phyloP scores from a whole-genome alignment of 2,329 filamentous ascomycete species.

The Pseudogymnoascus sp. region DNA sequence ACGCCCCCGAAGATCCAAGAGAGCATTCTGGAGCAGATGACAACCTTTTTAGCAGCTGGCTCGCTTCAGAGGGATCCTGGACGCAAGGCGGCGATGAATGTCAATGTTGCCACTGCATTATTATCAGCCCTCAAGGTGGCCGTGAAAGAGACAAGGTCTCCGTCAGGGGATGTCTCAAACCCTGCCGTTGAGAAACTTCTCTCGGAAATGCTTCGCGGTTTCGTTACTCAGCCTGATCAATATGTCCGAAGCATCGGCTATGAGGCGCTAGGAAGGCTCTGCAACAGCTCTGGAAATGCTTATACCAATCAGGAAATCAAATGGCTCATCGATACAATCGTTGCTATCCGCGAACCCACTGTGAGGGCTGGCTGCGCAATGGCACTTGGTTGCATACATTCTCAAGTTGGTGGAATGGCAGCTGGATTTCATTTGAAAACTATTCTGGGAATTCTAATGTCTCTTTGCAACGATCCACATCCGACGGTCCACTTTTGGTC shows the following conservation, averaged over 20 bases:
- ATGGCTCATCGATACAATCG: conserved; percentile 86
- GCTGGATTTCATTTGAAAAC: conserved; percentile 94
- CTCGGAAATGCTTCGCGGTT: conserved; percentile 65
- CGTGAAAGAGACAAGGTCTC: conserved; percentile 69
- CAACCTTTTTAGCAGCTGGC: conserved; percentile 77
- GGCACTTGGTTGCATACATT: conserved; percentile 87
- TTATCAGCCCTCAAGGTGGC: conserved; percentile 76
- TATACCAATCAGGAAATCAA: conserved; percentile 91
- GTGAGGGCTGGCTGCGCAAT: conserved; percentile 91
- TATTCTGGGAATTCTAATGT: conserved; percentile 97
- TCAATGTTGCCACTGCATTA: conserved; percentile 81
- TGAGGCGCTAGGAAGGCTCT: conserved; percentile 78
- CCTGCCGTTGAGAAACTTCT: conserved; percentile 75
- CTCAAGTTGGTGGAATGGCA: conserved; percentile 94
- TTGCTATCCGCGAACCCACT: conserved; percentile 86
- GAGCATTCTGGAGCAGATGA: conserved; percentile 88
- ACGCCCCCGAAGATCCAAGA: conserved; percentile 91
- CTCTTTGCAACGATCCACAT: conserved; percentile 89
- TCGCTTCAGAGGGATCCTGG: conserved; percentile 79
- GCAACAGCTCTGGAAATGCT: conserved; percentile 67
- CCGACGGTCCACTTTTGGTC: conserved; percentile 96
- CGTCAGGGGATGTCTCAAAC: conserved; percentile 66
- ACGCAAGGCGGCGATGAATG: conserved; percentile 80
- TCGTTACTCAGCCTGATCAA: conserved; percentile 76
- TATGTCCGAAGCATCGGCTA: conserved; percentile 82